Evolutionary conservation across 371 early-diverging fungal species (phyloP).

Genomic region (Syncephalis fuscata): DNA sequence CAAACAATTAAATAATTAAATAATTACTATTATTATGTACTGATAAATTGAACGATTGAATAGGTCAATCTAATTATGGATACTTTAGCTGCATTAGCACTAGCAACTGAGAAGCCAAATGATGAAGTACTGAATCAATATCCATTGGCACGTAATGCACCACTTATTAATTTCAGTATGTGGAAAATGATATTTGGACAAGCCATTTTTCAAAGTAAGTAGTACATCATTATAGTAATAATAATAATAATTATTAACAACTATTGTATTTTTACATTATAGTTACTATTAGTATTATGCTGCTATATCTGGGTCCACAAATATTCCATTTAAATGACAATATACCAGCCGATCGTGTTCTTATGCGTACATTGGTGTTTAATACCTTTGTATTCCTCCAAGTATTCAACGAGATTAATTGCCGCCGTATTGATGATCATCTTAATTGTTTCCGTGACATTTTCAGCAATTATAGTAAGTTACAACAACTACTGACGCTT

Average conservation of each 20-base stretch:
- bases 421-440: constrained; percentile 51
- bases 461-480: constrained; percentile 37
- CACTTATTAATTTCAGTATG: constrained; percentile 80
- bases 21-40: too few species aligned
- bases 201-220: constrained; percentile 53
- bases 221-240: constrained; percentile 2
- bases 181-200: constrained; percentile 83
- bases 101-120: constrained; percentile 74
- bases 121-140: constrained; percentile 53
- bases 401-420: constrained; percentile 86
- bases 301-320: constrained; percentile 36
- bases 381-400: constrained; percentile 92
- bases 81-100: constrained; percentile 70
- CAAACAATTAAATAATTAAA: too few species aligned
- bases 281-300: constrained; percentile 36
- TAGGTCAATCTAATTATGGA: constrained; percentile 88
- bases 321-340: constrained; percentile 39
- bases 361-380: constrained; percentile 74
- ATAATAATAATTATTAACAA: constrained; percentile 2
- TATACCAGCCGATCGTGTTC: constrained; percentile 17
- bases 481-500: too few species aligned
- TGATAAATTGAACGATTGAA: constrained; percentile 5
- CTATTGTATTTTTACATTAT: constrained; percentile 11
- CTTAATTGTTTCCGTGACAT: constrained; percentile 78
- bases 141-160: constrained; percentile 59